Conservation (phyloP, 345 rosid species). For the Pugionium cornutum region DNA sequence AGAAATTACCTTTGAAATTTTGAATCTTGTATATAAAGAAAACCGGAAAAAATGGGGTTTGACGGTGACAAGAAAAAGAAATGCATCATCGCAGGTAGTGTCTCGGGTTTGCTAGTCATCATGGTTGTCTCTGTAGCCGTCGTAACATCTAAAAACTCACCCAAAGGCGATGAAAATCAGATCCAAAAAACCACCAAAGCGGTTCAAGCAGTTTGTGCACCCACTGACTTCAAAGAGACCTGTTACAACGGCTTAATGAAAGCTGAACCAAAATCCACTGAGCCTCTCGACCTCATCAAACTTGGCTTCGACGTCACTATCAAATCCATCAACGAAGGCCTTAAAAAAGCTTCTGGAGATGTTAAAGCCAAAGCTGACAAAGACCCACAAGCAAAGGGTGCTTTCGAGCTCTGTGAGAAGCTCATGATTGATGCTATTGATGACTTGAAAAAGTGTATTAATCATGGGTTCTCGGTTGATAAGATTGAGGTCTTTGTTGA, state of each 20-base stretch:
- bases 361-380: conserved; percentile 46
- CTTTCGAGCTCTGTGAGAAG: conserved; percentile 55
- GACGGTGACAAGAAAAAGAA: conserved; percentile 46
- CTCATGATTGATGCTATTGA: conserved; percentile 56
- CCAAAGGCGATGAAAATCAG: neutral
- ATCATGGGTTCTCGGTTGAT: conserved; percentile 41
- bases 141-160: conserved; percentile 30
- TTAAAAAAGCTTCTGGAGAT: conserved; percentile 43
- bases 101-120: conserved; percentile 58
- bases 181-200: conserved; percentile 46
- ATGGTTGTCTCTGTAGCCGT: conserved; percentile 62
- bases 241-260: conserved; percentile 50
- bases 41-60: conserved; percentile 22
- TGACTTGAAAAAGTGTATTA: conserved; percentile 53
- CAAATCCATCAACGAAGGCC: conserved; percentile 41
- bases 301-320: conserved; percentile 51
- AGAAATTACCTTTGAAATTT: neutral
- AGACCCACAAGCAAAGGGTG: conserved; percentile 54
- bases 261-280: conserved; percentile 49
- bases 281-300: conserved; percentile 62
- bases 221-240: conserved; percentile 55
- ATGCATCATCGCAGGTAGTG: conserved; percentile 47
- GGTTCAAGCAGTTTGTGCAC: conserved; percentile 57
- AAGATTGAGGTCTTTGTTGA: conserved; percentile 41
- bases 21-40: neutral